Percentiles rank a stretch among this genome's conserved stretches.
phyloP scores from a whole-genome alignment of 768 basidiomycete genomes.

The Coprinopsis sp. region DNA sequence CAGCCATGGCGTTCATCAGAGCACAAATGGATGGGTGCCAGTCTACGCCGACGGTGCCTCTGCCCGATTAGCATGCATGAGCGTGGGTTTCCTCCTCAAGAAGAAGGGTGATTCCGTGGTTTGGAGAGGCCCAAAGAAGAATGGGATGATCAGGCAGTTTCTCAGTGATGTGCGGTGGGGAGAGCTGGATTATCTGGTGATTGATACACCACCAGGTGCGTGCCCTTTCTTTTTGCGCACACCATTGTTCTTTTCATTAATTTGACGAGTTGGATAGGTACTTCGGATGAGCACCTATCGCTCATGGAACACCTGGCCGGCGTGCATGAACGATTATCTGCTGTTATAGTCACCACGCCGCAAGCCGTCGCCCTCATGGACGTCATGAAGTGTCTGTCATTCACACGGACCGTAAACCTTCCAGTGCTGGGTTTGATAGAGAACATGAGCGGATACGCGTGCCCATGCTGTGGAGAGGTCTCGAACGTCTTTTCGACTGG shows the following conservation, averaged over 20 bases:
- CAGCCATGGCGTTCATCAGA: conserved; percentile 84
- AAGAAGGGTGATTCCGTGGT: conserved; percentile 90
- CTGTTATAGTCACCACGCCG: conserved; percentile 93
- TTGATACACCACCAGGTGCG: conserved; percentile 96
- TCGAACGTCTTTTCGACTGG: conserved; percentile 93
- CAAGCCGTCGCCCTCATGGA: conserved; percentile 96
- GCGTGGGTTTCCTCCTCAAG: conserved; percentile 91
- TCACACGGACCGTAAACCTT: conserved; percentile 81
- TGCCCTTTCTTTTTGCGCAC: too few species aligned
- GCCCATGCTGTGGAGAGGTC: conserved; percentile 94
- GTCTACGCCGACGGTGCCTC: conserved; percentile 85
- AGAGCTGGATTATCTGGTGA: conserved; percentile 84
- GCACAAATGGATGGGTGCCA: conserved; percentile 95
- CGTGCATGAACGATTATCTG: conserved; percentile 68
- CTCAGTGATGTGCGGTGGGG: conserved; percentile 94
- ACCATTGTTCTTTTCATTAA: too few species aligned
- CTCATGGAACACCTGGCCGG: conserved; percentile 91
- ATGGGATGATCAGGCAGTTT: conserved; percentile 97
- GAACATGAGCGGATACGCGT: conserved; percentile 98
- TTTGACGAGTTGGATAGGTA: conserved; percentile 61
- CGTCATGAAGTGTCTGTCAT: conserved; percentile 93
- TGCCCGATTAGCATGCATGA: conserved; percentile 87
- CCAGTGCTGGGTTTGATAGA: conserved; percentile 91
- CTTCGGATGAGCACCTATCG: conserved; percentile 97
- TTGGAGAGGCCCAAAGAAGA: conserved; percentile 98